Base-by-base conservation (phyloP, 495 filamentous ascomycete species). In the Trichodelitschia bisporula region DNA sequence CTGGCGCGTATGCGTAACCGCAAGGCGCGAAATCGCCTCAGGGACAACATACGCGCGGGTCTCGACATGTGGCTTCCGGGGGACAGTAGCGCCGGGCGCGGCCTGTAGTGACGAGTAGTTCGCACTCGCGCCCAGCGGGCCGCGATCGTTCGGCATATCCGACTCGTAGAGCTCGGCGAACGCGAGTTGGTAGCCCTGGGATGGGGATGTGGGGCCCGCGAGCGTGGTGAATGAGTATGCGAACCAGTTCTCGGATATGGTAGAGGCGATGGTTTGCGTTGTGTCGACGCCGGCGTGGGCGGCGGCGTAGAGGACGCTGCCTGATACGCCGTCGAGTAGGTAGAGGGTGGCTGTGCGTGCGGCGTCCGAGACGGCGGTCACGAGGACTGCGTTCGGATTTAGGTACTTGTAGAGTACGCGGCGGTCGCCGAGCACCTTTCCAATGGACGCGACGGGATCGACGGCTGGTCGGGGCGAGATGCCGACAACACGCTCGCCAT, bases 341-440 rank as follows among this genome's bases (percentile, higher is more conserved):
- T 89, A 80, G 37, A 92, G 61, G 1, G 66, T 66, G 4, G 72
- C 69, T 0, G 51, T 56, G 4, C 50, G 57, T 1, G 58, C 48
- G 15, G 52, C 49, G 19, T 69, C 60, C 32, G 72, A 54, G 12
- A 69, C 55, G 4, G 79, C 64, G 1, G 77, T 77, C 30, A 92
- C 57, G 0, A 91, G 64, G 4, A 82, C 55, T 3, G 83, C 57
- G 49, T 95, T 93, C 1, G 77, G 72, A 51, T 82, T 86, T 15
- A 99, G 55, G 47, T 93, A 93, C 55, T 99, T 99, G 64, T 95
- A 99, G 36, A 90, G 61, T 24, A 99, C 86, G 1, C 70, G 73
- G 13, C 86, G 71, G 42, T 95, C 71, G 30, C 79, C 82, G 19
- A 95, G 65, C 13, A 91, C 86, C 35, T 77, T 74, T 27, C 89